phyloP scores from a whole-genome alignment of 768 basidiomycete species.

The Phylloporus arenicola region DNA sequence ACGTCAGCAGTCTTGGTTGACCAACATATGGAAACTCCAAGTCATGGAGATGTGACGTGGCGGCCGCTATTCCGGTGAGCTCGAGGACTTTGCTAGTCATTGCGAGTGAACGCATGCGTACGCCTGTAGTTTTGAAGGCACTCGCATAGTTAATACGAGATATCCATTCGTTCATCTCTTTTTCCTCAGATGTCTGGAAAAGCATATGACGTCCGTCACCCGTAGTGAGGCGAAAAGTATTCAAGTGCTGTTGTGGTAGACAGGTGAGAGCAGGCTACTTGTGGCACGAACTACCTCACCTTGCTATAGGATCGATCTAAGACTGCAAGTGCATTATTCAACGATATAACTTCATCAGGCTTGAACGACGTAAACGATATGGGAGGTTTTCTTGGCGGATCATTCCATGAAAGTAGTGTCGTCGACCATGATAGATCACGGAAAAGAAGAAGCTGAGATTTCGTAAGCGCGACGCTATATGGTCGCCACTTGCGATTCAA shows the following conservation, averaged over 20 bases:
- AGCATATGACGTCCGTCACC: slow-evolving; percentile 77
- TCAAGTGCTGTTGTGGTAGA: slow-evolving; percentile 38
- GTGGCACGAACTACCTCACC: slow-evolving; percentile 38
- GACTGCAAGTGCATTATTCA: slow-evolving; percentile 75
- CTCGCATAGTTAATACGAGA: slow-evolving; percentile 90
- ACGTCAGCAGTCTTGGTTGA: slow-evolving; percentile 29
- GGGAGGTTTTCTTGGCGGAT: slow-evolving; percentile 31
- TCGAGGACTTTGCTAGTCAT: slow-evolving; percentile 68
- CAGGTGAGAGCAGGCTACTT: slow-evolving; percentile 2
- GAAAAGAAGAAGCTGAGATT: slow-evolving; percentile 88
- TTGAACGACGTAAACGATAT: slow-evolving; percentile 46
- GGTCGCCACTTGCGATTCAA: slow-evolving; percentile 81
- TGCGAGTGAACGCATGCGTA: slow-evolving; percentile 71
- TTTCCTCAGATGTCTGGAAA: slow-evolving; percentile 62
- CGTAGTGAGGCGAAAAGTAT: slow-evolving; percentile 75
- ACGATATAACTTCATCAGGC: slow-evolving; percentile 81
- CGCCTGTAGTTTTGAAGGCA: slow-evolving; percentile 78
- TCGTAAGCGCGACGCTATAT: slow-evolving; percentile 81
- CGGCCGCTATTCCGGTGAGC: slow-evolving; percentile 80
- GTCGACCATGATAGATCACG: slow-evolving; percentile 60
- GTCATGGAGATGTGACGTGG: slow-evolving; percentile 76
- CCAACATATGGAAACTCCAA: slow-evolving; percentile 36
- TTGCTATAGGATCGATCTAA: slow-evolving; percentile 73
- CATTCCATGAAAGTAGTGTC: slow-evolving; percentile 40
- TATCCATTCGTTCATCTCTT: slow-evolving; percentile 87